These are phyloP conservation scores for Musa beccarii DNA, from an alignment of 176 grass and related monocot species.

Conservation along the genomic window DNA sequence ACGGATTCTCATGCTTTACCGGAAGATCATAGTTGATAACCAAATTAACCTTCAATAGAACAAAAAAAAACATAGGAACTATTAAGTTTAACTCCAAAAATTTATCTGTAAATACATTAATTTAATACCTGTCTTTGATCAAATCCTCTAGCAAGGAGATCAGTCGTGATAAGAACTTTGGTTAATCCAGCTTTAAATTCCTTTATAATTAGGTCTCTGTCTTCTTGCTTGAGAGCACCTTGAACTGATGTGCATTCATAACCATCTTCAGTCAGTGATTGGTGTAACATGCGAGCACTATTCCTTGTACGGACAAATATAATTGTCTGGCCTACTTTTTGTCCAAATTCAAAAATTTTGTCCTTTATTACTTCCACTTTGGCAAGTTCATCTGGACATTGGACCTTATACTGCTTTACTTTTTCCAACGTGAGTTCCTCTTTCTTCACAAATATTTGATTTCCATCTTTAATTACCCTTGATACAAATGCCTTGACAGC, in stretches of 20 bases:
- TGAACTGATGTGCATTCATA: conserved; percentile 90
- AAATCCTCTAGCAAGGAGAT: conserved; percentile 86
- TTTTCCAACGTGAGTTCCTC: conserved; percentile 93
- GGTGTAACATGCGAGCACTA: conserved; percentile 70
- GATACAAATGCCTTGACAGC: conserved; percentile 84
- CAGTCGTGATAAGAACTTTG: conserved; percentile 85
- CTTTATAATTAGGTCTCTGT: conserved; percentile 75
- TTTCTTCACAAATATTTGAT: conserved; percentile 89
- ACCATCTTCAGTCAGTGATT: conserved; percentile 57
- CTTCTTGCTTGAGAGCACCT: conserved; percentile 74
- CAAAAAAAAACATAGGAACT: conserved; percentile 14
- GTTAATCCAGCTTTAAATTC: conserved; percentile 92
- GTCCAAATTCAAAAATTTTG: conserved; percentile 89
- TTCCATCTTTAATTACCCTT: conserved; percentile 63
- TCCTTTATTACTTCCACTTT: conserved; percentile 90
- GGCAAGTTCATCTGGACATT: conserved; percentile 57
- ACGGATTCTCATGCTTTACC: conserved; percentile 47
- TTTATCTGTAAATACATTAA: not conserved
- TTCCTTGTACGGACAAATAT: conserved; percentile 71
- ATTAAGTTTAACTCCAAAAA: not conserved
- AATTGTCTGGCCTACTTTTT: conserved; percentile 91
- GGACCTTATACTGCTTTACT: conserved; percentile 90
- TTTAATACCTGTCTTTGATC: conserved; percentile 85
- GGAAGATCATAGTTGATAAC: conserved; percentile 96
- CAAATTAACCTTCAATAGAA: conserved; percentile 63